phyloP scores from a whole-genome alignment of 2,329 filamentous ascomycete species.

The Colletotrichum chlorophyti region DNA sequence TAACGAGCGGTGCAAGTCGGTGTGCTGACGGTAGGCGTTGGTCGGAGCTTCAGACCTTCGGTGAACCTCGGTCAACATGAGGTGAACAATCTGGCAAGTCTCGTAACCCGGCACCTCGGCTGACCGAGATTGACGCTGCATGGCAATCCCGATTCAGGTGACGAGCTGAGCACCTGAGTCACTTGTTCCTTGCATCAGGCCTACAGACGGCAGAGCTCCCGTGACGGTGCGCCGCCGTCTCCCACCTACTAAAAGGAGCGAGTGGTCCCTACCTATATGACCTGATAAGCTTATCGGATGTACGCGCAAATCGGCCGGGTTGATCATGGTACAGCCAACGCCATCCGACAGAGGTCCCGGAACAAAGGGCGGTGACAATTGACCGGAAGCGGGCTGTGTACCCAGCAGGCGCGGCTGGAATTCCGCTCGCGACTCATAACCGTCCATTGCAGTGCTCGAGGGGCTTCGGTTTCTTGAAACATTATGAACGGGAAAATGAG shows the following conservation, averaged over 20 bases:
- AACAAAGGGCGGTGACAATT: no score
- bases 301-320: no score
- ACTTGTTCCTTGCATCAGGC: constrained; percentile 27
- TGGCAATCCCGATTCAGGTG: constrained; percentile 12
- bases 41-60: background rate
- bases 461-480: no score
- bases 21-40: background rate
- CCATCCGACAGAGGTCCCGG: no score
- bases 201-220: constrained; percentile 17
- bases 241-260: background rate
- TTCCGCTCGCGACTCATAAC: no score
- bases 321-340: no score
- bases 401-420: no score
- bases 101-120: background rate
- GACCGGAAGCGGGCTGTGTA: no score
- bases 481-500: no score
- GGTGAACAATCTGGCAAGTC: background rate
- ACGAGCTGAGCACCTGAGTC: background rate
- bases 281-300: constrained; percentile 28
- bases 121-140: background rate
- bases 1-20: no score
- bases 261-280: background rate
- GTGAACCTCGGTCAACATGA: constrained; percentile 16
- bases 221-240: constrained; percentile 9
- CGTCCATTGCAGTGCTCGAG: no score